phyloP scores from a whole-genome alignment of 495 filamentous ascomycete species.

The Penicillium lividum region DNA sequence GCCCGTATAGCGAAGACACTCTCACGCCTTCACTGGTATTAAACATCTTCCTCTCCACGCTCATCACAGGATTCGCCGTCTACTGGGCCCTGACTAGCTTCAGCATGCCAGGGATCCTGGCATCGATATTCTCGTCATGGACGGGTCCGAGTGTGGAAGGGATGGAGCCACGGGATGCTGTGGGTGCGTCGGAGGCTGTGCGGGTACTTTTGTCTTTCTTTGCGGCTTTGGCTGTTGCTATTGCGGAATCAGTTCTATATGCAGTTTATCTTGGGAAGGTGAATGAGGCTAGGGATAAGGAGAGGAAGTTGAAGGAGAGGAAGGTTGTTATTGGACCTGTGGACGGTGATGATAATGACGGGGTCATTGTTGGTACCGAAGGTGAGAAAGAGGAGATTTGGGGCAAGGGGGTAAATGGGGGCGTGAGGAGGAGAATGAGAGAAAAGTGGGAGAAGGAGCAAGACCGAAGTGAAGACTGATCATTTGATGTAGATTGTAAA shows the following conservation, averaged over 20 bases:
- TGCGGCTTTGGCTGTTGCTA: slow-evolving; percentile 61
- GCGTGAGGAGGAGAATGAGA: slow-evolving; percentile 44
- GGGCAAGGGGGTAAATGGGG: slow-evolving; percentile 49
- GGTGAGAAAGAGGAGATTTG: slow-evolving; percentile 44
- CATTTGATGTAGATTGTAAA: not conserved
- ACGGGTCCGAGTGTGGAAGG: slow-evolving; percentile 47
- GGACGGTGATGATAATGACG: slow-evolving; percentile 9
- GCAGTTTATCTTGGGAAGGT: slow-evolving; percentile 80
- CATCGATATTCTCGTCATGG: slow-evolving; percentile 59
- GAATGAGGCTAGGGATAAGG: slow-evolving; percentile 65
- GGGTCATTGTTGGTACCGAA: slow-evolving; percentile 11
- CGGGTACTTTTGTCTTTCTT: slow-evolving; percentile 42
- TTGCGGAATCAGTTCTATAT: slow-evolving; percentile 89
- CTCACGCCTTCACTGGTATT: slow-evolving; percentile 47
- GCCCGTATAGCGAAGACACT: slow-evolving; percentile 21
- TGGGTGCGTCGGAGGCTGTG: slow-evolving; percentile 36
- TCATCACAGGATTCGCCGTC: slow-evolving; percentile 48
- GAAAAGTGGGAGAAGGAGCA: slow-evolving; percentile 46
- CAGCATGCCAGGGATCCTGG: slow-evolving; percentile 48
- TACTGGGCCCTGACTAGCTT: slow-evolving; percentile 54
- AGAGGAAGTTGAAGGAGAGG: slow-evolving; percentile 64
- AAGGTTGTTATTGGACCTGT: slow-evolving; percentile 68
- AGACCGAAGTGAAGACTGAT: slow-evolving; percentile 7
- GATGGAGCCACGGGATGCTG: slow-evolving; percentile 9
- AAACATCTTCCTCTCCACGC: slow-evolving; percentile 49